Base-by-base conservation (phyloP, 2,329 filamentous ascomycete species). In the Ilyonectria mors-panacis region DNA sequence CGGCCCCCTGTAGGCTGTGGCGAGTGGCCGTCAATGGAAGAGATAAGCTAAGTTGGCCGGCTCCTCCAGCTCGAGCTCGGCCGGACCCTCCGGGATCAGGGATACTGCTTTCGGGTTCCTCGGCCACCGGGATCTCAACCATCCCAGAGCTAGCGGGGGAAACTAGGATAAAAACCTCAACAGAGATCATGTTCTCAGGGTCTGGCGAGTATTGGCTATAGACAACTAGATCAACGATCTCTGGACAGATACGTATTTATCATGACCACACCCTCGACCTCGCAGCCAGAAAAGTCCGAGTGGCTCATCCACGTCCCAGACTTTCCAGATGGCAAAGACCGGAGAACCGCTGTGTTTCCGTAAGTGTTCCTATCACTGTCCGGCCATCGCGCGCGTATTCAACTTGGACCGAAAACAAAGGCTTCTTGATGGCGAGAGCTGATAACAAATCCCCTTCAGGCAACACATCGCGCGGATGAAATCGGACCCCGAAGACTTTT, bases 61-160 rank as follows among this genome's bases (percentile, higher is more conserved):
- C 17, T 63, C 21, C 80, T 75, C 78, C 1, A 78, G 17, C 78
- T 80, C 1, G 64, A 65, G 3, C 56, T 59, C 56, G 56, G 56
- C 56, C 60, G 60, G n/a, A 44, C n/a, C n/a, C 6, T 44, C 42
- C 42, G 42, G 8, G 42, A 44, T 21, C 42, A 44, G 42, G 42
- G 42, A 21, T 44, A 17, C n/a, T 21, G 42, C 42, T 19, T 21
- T 44, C 42, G 42, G n/a, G 42, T 44, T 7, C n/a, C 42, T 44
- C 42, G 42, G 42, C 42, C 42, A 44, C 42, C 42, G 42, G n/a
- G 42, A 15, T 44, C 42, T 9, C 17, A 7, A 44, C 42, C 17
- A 44, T 44, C 8, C 17, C n/a, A 44, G 42, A 44, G 42, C 42
- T 44, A 19, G 42, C 42, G 42, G 42, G 42, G 42, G 17, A 8